A percentile compares a stretch with the other conserved stretches of the same genome.
Conservation (phyloP, 768 basidiomycete genomes). For the Calocybe cyanea region DNA sequence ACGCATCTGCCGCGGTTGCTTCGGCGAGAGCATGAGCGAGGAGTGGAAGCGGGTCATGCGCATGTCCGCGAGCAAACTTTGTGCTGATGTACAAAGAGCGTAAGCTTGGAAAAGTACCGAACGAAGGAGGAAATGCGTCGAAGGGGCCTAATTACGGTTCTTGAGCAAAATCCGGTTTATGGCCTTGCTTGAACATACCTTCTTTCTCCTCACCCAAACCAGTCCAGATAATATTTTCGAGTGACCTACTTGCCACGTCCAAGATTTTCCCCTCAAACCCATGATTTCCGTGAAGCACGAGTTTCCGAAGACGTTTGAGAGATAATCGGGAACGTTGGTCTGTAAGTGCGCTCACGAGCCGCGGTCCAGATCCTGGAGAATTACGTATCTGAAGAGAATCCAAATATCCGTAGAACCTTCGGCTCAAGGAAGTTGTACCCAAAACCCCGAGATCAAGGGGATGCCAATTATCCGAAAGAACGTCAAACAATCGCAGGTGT, state of each 20-base stretch:
- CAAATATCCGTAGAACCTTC: background rate
- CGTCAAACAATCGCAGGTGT: background rate
- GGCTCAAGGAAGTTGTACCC: background rate
- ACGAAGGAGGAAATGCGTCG: background rate
- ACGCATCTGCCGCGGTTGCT: background rate
- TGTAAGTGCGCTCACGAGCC: slow-evolving; percentile 1
- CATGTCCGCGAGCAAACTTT: slow-evolving; percentile 4
- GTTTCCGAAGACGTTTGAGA: background rate
- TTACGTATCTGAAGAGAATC: background rate
- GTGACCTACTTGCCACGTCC: background rate
- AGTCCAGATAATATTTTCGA: slow-evolving; percentile 1
- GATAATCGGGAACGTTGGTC: background rate
- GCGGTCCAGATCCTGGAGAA: background rate
- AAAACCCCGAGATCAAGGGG: background rate
- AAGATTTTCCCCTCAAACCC: background rate
- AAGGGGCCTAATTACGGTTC: background rate
- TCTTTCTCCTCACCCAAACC: slow-evolving; percentile 4
- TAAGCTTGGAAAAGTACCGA: background rate
- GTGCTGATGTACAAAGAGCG: slow-evolving; percentile 1
- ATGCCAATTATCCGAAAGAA: background rate
- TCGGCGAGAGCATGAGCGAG: slow-evolving; percentile 2
- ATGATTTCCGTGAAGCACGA: slow-evolving; percentile 1
- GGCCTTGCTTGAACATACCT: background rate
- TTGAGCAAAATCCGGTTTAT: background rate
- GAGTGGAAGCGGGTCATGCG: slow-evolving; percentile 7